Base-by-base conservation (phyloP, 148 eudicot species). In the Rhododendron molle region DNA sequence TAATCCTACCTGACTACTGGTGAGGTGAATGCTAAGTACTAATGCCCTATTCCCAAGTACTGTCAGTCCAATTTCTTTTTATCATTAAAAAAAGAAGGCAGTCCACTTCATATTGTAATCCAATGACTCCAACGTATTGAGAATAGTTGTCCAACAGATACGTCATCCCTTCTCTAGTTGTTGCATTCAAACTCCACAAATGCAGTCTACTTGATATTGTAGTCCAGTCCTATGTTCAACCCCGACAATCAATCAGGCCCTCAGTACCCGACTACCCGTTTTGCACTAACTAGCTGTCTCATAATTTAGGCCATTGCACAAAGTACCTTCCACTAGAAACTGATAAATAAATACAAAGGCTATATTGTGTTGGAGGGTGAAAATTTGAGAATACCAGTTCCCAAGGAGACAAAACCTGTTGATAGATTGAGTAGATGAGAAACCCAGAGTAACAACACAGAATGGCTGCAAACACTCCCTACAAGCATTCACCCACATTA, bases 391-490 rank as follows among this genome's bases (percentile, higher is more conserved):
- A 81, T 93, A 96, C 99, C 99, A 93, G 83, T 80, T 96, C 99
- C 99, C 99, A 96, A 0, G 99, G 99, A 89, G 87, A 89, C 69
- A 84, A 86, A 87, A 88, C 87, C 87, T 96, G 99, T 21, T 92
- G 94, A 86, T 89, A 93, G 56, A 94, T 94, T 76, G 97, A 95
- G 90, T 88, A 96, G 69, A 95, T 32, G 40, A 96, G 93, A 87
- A 96, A 96, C 36, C 87, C 87, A 81, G 86, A 85, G 85, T 91
- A 95, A 62, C 94, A 88, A 26, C 47, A 85, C 38, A 93, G 72
- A 76, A 96, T 77, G 32, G 83, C 91, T 60, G 92, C 89, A 83
- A 94, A 96, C 71, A 96, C 94, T 44, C 88, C 78, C 98, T 96
- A 87, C 91, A 93, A 83, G 43, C 58, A 78, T 71, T 82, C 58